Conservation (phyloP, 805 yeast species). For the Kodamaea sagamina region DNA sequence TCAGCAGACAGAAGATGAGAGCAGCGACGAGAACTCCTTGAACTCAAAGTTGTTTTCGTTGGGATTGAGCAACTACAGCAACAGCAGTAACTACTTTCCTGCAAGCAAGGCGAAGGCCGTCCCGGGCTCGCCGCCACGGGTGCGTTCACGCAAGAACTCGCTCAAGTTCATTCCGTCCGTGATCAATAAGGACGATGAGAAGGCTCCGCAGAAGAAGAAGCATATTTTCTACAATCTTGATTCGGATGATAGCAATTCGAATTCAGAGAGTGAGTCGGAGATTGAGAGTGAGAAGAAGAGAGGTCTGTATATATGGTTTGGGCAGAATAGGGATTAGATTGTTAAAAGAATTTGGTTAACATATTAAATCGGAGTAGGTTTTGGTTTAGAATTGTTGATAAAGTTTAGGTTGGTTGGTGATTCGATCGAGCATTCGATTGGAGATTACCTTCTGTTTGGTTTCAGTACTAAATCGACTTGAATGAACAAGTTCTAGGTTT, state of each 20-base stretch:
- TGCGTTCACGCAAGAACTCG: conserved; percentile 28
- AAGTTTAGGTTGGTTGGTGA: no score
- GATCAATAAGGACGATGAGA: conserved; percentile 13
- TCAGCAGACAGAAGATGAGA: conserved; percentile 20
- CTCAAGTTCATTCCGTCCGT: conserved; percentile 35
- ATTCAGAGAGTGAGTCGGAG: conserved; percentile 14
- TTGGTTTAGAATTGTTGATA: background rate
- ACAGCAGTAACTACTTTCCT: conserved; percentile 7
- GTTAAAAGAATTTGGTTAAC: no score
- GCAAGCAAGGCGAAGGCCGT: conserved; percentile 5
- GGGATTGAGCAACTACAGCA: conserved; percentile 11
- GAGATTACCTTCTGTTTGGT: no score
- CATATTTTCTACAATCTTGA: conserved; percentile 36
- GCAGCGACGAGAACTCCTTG: conserved; percentile 17
- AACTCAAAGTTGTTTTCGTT: conserved; percentile 21
- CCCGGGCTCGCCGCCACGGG: conserved; percentile 7
- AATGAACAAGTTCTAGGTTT: no score
- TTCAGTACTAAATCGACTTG: no score
- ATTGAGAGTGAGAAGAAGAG: conserved; percentile 19
- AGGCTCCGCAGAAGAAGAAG: conserved; percentile 14
- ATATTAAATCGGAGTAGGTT: no score
- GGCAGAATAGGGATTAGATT: conserved; percentile 31
- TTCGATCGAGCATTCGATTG: no score
- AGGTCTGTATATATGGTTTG: conserved; percentile 39
- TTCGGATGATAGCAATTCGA: conserved; percentile 18